Conservation (phyloP, 306 rosid genomes). For the Sicyos edulis region DNA sequence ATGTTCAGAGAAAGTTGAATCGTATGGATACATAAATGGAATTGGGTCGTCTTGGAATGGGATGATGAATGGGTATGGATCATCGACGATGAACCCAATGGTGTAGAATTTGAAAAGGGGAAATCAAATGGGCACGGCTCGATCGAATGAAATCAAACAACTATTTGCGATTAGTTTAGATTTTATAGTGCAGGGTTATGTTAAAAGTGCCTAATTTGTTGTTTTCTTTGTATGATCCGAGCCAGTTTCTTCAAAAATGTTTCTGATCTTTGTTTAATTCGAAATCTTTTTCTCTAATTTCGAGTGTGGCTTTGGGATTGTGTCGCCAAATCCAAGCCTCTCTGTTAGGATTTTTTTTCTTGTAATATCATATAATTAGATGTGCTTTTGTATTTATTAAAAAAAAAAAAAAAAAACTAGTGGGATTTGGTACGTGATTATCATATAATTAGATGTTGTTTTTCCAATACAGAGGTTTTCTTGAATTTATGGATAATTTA, state of each 20-base stretch:
- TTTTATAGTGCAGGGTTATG: too few relatives aligned
- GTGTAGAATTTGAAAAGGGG: conserved; percentile 26
- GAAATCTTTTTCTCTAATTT: neutral
- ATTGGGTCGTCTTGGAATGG: conserved; percentile 67
- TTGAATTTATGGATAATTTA: too few relatives aligned
- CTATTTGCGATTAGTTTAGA: neutral
- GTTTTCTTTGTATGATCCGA: conserved; percentile 3
- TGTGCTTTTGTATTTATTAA: too few relatives aligned
- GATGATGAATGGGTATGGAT: conserved; percentile 65
- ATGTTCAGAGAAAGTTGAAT: conserved; percentile 51
- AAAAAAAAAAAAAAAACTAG: neutral
- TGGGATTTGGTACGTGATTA: neutral
- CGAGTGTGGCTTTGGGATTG: conserved; percentile 40
- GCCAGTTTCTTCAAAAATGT: conserved; percentile 6
- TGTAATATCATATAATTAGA: conserved; percentile 41
- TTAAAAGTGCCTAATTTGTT: neutral
- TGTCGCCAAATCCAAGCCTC: conserved; percentile 31
- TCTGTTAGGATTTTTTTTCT: conserved; percentile 36
- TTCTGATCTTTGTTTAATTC: conserved; percentile 17
- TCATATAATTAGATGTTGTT: conserved; percentile 11
- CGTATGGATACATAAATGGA: conserved; percentile 54
- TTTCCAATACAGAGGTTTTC: neutral
- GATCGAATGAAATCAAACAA: neutral
- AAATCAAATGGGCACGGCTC: neutral
- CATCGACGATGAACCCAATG: conserved; percentile 58